Percentiles rank a stretch among this genome's conserved stretches.
phyloP scores from a whole-genome alignment of 495 filamentous ascomycete species.

The Aspergillus incahuasiensis region DNA sequence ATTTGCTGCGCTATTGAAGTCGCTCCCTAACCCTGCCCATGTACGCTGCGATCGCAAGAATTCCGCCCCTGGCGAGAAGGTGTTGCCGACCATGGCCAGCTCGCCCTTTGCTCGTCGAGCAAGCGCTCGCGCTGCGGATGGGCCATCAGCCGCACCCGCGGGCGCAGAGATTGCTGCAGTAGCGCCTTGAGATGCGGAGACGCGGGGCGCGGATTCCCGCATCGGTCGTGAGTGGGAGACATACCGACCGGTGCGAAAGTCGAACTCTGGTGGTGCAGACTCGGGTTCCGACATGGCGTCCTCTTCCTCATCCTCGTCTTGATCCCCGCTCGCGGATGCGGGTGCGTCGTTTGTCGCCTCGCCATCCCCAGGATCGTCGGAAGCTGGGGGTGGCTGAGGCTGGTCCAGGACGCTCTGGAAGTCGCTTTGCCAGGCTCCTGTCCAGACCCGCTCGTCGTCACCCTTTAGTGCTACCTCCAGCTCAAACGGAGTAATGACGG shows the following conservation, averaged over 20 bases:
- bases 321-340: constrained; percentile 8
- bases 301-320: constrained; percentile 15
- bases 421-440: constrained; percentile 70
- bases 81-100: constrained; percentile 69
- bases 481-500: constrained; percentile 91
- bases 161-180: constrained; percentile 23
- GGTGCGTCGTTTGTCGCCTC: constrained; percentile 26
- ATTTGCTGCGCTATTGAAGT: constrained; percentile 46
- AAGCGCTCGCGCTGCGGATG: constrained; percentile 42
- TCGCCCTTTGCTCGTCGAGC: constrained; percentile 62
- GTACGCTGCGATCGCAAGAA: constrained; percentile 76
- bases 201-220: constrained; percentile 39
- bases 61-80: constrained; percentile 86
- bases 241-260: constrained; percentile 82
- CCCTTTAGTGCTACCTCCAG: constrained; percentile 65
- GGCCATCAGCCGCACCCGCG: constrained; percentile 18
- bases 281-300: constrained; percentile 56
- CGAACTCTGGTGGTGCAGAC: constrained; percentile 81
- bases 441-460: constrained; percentile 70
- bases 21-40: constrained; percentile 89
- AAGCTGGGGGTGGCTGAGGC: constrained; percentile 24
- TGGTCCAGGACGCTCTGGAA: constrained; percentile 56
- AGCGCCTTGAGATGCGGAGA: constrained; percentile 27
- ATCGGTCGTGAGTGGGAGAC: constrained; percentile 81
- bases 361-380: constrained; percentile 12